Conservation (phyloP, 495 filamentous ascomycete species). For the Margaritispora aquatica region DNA sequence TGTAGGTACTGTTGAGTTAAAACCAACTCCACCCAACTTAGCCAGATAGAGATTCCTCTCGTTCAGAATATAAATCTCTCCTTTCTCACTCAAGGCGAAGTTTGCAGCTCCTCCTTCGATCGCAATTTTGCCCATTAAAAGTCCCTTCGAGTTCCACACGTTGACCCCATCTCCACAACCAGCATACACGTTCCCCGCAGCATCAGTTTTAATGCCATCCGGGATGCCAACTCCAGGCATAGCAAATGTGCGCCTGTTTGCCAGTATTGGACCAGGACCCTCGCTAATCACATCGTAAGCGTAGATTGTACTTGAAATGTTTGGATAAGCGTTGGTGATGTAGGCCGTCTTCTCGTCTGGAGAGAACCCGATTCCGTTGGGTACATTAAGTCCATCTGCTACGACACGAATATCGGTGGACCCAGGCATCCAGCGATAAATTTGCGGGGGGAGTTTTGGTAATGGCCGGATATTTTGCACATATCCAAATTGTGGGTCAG, state of each 20-base stretch:
- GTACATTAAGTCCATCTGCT: conserved; percentile 45
- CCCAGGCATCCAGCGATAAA: conserved; percentile 43
- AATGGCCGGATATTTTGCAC: conserved; percentile 46
- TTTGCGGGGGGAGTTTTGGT: conserved; percentile 44
- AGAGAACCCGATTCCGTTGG: conserved; percentile 51
- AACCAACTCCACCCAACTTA: conserved; percentile 15
- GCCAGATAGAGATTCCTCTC: conserved; percentile 32
- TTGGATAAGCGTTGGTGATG: conserved; percentile 30
- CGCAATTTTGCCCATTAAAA: conserved; percentile 43
- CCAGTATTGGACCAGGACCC: conserved; percentile 28
- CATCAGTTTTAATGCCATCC: conserved; percentile 53
- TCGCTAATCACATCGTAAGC: conserved; percentile 4
- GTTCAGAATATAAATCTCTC: conserved; percentile 33
- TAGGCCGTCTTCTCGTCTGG: conserved; percentile 44
- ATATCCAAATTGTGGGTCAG: conserved; percentile 51
- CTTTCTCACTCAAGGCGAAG: conserved; percentile 34
- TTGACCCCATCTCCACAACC: conserved; percentile 53
- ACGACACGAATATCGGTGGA: conserved; percentile 39
- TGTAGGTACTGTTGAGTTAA: background rate
- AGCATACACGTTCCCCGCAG: conserved; percentile 50
- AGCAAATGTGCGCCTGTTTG: conserved; percentile 47
- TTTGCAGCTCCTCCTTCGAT: conserved; percentile 25
- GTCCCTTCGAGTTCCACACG: conserved; percentile 48
- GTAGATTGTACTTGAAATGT: background rate
- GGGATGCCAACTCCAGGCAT: conserved; percentile 44